A percentile compares a stretch with the other conserved stretches of the same genome.
Conservation (phyloP, 805 yeast species). For the Myxozyma melibiosi region DNA sequence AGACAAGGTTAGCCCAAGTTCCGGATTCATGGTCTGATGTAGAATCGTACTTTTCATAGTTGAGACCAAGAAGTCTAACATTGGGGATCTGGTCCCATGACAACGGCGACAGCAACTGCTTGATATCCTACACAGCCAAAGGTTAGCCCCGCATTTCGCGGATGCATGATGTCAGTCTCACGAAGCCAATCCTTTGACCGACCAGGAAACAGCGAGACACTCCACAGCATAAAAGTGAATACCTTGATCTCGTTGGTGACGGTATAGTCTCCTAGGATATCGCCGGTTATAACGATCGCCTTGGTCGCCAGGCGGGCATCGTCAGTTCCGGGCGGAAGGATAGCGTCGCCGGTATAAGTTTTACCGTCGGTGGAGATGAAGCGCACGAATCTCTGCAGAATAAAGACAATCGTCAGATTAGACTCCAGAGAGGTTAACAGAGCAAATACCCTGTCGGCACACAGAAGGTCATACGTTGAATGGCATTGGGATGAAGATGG, state of each 20-base stretch:
- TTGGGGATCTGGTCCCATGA: constrained; percentile 45
- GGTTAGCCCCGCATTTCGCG: background rate
- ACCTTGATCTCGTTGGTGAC: constrained; percentile 45
- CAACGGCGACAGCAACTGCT: constrained; percentile 48
- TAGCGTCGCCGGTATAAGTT: constrained; percentile 53
- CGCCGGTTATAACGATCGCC: constrained; percentile 53
- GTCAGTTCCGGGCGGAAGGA: constrained; percentile 41
- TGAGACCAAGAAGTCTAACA: constrained; percentile 55
- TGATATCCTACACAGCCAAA: constrained; percentile 41
- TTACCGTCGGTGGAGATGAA: constrained; percentile 51
- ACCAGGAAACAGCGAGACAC: too few relatives aligned
- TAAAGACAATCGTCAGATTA: too few relatives aligned
- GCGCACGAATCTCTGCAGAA: constrained; percentile 49
- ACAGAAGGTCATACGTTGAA: too few relatives aligned
- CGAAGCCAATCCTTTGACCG: background rate
- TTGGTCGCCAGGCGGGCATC: constrained; percentile 47
- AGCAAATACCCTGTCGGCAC: background rate
- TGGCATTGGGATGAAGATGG: too few relatives aligned
- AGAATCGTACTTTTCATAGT: constrained; percentile 48
- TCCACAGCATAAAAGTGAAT: too few relatives aligned
- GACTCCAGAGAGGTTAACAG: background rate
- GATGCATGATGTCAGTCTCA: background rate
- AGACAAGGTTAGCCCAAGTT: background rate
- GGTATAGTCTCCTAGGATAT: constrained; percentile 46
- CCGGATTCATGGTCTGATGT: too few relatives aligned